Percentiles rank a stretch among this genome's conserved stretches.
phyloP scores from a whole-genome alignment of 345 rosid genomes.

The Excoecaria cochinchinensis region DNA sequence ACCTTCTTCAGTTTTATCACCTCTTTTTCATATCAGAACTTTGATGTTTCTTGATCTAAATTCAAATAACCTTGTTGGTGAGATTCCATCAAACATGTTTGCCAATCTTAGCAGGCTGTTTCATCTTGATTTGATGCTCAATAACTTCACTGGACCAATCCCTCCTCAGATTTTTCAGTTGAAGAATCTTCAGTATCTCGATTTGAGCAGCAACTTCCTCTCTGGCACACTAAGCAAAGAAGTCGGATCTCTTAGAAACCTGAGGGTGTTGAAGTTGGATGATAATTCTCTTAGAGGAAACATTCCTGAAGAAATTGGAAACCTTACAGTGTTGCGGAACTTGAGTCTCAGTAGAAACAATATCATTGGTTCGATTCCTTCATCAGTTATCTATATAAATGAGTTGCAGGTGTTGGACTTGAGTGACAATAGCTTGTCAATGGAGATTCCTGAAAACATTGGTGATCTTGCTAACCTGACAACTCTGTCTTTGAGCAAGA shows the following conservation, averaged over 20 bases:
- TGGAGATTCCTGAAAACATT: constrained; percentile 30
- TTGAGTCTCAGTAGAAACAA: constrained; percentile 23
- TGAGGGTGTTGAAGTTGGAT: constrained; percentile 27
- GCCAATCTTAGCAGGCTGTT: constrained; percentile 28
- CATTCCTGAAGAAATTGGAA: constrained; percentile 32
- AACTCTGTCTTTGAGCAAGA: constrained; percentile 25
- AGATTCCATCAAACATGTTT: constrained; percentile 23
- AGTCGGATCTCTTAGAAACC: constrained; percentile 11
- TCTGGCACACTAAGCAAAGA: constrained; percentile 12
- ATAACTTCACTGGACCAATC: constrained; percentile 28
- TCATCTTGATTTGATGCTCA: constrained; percentile 29
- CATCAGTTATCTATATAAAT: constrained; percentile 16
- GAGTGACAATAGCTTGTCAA: constrained; percentile 25
- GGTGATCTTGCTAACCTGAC: constrained; percentile 33
- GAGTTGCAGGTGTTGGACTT: constrained; percentile 25
- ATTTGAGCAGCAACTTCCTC: constrained; percentile 24
- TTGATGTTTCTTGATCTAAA: constrained; percentile 30
- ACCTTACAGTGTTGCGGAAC: constrained; percentile 23
- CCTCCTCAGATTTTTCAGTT: constrained; percentile 30
- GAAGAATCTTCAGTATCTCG: constrained; percentile 29
- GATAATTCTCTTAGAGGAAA: constrained; percentile 23
- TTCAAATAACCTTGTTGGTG: constrained; percentile 21
- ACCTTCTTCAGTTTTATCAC: constrained; percentile 22
- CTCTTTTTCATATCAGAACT: constrained; percentile 24
- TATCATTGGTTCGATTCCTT: constrained; percentile 27